A percentile compares a stretch with the other conserved stretches of the same genome.
Conservation (phyloP, 306 rosid species). For the Spatholobus suberectus region DNA sequence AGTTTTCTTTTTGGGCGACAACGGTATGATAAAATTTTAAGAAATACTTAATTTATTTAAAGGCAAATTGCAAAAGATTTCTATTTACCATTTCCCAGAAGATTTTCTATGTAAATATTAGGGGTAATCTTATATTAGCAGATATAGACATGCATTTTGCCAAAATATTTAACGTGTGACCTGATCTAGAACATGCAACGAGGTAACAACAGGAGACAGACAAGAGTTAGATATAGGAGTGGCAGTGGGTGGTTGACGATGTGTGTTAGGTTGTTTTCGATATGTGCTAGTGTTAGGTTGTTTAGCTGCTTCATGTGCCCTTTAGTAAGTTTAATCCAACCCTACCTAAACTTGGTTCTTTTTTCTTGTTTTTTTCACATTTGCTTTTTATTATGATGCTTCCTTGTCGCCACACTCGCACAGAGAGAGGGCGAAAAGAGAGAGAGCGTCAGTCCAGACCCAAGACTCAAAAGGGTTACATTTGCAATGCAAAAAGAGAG, state of each 20-base stretch:
- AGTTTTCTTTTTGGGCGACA: not conserved
- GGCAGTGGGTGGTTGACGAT: not conserved
- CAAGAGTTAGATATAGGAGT: slow-evolving; percentile 22
- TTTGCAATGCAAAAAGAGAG: slow-evolving; percentile 40
- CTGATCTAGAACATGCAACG: not conserved
- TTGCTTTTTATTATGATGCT: slow-evolving; percentile 20
- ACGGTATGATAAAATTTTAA: not conserved
- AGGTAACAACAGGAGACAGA: slow-evolving; percentile 34
- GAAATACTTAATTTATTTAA: not conserved
- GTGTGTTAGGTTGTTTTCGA: not conserved
- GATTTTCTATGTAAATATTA: not conserved
- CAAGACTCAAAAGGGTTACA: slow-evolving; percentile 40
- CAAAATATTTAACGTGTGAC: not conserved
- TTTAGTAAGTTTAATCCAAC: slow-evolving; percentile 24
- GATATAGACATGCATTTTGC: not conserved
- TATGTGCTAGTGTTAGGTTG: slow-evolving; percentile 1
- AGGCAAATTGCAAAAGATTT: not conserved
- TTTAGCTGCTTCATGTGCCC: slow-evolving; percentile 36
- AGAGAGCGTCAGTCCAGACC: not conserved
- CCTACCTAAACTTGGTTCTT: slow-evolving; percentile 45
- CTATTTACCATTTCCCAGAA: not conserved
- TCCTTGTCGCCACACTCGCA: slow-evolving; percentile 22
- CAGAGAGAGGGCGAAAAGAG: not conserved
- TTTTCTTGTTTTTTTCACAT: slow-evolving; percentile 9
- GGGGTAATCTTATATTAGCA: not conserved